Evolutionary conservation across 345 rosid species (phyloP), one percentile per base, ranked within the genome.

Genomic region (Eutrema heterophyllum): DNA sequence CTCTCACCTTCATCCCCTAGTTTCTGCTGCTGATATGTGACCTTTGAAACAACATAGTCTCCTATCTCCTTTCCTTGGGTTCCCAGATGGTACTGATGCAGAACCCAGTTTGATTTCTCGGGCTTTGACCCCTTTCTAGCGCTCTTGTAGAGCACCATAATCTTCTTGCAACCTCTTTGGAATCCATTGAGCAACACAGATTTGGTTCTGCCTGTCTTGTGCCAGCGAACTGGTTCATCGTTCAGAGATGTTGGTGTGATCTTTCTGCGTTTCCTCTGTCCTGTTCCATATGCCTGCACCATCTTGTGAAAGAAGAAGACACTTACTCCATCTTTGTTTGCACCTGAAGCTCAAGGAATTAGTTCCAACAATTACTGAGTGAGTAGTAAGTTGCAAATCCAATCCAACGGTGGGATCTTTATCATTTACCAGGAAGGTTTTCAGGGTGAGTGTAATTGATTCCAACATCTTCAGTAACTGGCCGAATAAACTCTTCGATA

Each of bases 11-110:
- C 86, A 55, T 87, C 97, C 9, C 57, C 73, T 35, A 74, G 81
- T 72, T 90, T 92, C 48, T 74, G 81, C 53, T 76, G 88, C 64
- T 90, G 93, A 77, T 84, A 88, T 67, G 70, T 83, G 68, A 95
- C 75, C 68, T 85, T 95, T 0, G 98, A 95, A 21, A 92, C 86
- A 52, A 92, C 96, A 73, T 84, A 90, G 14, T 87, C 92, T 9
- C 92, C 97, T 4, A 73, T 83, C 78, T 95, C 99, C 21, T 86
- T 84, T 29, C 87, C 96, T 9, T 85, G 85, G n/a, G 55, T 73
- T 35, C 98, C 99, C 12, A 95, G 81, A 86, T 92, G 98, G 82
- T 86, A 95, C 46, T 95, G 99, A 76, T 90, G 94, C 83, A 90
- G 83, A 7, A 87, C 97, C 99, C 99, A 95, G 46, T 84, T 86